Conservation (phyloP, 495 filamentous ascomycete species). For the Aspergillus steynii region DNA sequence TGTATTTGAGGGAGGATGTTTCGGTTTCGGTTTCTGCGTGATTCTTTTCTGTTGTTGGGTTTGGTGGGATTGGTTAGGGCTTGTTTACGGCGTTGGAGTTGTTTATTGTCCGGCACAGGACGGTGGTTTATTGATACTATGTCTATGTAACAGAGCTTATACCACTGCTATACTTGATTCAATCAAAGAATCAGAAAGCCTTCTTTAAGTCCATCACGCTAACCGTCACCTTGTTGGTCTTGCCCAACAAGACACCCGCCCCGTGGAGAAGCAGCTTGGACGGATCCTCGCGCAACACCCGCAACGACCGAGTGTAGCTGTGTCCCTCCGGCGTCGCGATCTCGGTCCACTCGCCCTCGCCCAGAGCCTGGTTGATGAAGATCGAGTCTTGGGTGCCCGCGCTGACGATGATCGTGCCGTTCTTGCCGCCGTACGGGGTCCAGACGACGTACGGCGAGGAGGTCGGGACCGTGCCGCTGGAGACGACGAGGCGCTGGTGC, state of each 20-base stretch:
- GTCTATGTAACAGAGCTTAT: too few species aligned
- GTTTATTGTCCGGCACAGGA: too few species aligned
- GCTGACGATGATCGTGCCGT: conserved; percentile 61
- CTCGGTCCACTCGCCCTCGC: conserved; percentile 56
- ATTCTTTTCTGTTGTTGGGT: too few species aligned
- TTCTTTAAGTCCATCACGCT: conserved; percentile 34
- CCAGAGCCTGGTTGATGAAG: conserved; percentile 59
- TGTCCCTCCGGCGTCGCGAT: conserved; percentile 45
- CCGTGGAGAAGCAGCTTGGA: conserved; percentile 29
- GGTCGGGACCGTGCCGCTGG: conserved; percentile 51
- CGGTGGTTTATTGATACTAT: too few species aligned
- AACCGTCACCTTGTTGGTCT: conserved; percentile 30
- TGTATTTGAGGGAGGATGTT: background rate
- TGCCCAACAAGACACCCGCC: conserved; percentile 27
- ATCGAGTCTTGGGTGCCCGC: conserved; percentile 50
- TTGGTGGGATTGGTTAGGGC: too few species aligned
- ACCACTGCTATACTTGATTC: background rate
- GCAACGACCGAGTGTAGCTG: conserved; percentile 53
- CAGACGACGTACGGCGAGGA: conserved; percentile 58
- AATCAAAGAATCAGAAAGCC: background rate
- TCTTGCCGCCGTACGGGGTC: conserved; percentile 52
- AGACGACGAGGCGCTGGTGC: conserved; percentile 43
- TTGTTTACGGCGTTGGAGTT: background rate
- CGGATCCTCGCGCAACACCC: conserved; percentile 38
- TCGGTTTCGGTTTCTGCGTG: background rate